Conservation (phyloP, 1,284 basidiomycete species). For the Leccinum subrobustum region DNA sequence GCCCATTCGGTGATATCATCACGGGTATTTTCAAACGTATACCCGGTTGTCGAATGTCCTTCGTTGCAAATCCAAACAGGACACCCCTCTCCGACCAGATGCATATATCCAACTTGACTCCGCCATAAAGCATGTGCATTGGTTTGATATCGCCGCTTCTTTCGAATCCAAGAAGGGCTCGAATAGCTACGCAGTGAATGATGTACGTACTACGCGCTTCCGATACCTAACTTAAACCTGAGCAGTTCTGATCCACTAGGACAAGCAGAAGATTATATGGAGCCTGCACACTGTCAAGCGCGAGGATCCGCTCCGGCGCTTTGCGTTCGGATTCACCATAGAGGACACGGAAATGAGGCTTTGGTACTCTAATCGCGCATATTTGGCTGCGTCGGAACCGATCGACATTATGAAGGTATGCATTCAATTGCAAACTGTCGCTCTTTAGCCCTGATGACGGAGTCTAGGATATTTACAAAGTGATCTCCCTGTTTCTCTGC, state of each 20-base stretch:
- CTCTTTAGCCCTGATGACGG: background rate
- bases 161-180: background rate
- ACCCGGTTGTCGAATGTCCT: background rate
- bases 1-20: background rate
- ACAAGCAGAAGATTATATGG: background rate
- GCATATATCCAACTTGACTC: background rate
- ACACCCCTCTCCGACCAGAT: background rate
- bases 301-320: background rate
- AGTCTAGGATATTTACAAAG: background rate
- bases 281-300: background rate
- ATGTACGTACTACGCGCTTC: background rate
- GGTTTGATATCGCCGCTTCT: background rate
- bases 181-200: background rate
- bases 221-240: background rate
- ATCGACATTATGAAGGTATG: background rate
- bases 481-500: constrained; percentile 11
- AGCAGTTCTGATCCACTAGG: background rate
- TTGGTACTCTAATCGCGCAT: background rate
- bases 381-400: background rate
- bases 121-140: background rate
- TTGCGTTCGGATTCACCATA: background rate
- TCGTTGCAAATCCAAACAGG: background rate
- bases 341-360: background rate
- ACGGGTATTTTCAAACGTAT: background rate
- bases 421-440: background rate